Evolutionary conservation across 345 rosid species (phyloP).

Genomic region (Angophora floribunda): DNA sequence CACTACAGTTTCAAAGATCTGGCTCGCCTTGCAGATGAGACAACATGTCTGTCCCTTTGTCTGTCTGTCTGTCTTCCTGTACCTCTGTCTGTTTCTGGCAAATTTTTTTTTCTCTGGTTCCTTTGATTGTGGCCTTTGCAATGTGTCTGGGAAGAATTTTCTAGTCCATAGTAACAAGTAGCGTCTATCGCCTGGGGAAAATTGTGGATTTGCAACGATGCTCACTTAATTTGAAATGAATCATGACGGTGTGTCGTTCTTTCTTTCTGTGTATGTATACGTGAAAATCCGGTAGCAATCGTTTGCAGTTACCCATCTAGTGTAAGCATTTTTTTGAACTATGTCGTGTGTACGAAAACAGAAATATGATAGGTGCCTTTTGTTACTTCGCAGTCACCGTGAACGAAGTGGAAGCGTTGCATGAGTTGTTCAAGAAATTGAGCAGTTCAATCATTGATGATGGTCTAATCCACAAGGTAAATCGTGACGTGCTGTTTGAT

Average conservation of each 20-base stretch:
- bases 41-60: conserved; percentile 32
- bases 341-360: background rate
- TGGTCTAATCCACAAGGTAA: conserved; percentile 76
- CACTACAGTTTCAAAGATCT: conserved; percentile 13
- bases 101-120: background rate
- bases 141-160: background rate
- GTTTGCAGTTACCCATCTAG: background rate
- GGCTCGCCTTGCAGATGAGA: conserved; percentile 46
- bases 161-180: background rate
- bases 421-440: conserved; percentile 59
- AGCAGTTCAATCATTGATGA: conserved; percentile 59
- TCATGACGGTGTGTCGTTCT: background rate
- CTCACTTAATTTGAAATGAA: background rate
- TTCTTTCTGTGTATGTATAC: background rate
- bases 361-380: background rate
- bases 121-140: background rate
- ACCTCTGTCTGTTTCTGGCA: background rate
- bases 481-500: background rate
- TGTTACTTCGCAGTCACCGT: conserved; percentile 35
- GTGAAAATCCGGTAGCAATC: background rate
- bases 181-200: background rate
- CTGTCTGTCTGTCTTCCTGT: background rate
- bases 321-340: background rate
- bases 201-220: background rate
- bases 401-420: conserved; percentile 67